phyloP scores from a whole-genome alignment of 2,329 filamentous ascomycete species.

The Colletotrichum scovillei region DNA sequence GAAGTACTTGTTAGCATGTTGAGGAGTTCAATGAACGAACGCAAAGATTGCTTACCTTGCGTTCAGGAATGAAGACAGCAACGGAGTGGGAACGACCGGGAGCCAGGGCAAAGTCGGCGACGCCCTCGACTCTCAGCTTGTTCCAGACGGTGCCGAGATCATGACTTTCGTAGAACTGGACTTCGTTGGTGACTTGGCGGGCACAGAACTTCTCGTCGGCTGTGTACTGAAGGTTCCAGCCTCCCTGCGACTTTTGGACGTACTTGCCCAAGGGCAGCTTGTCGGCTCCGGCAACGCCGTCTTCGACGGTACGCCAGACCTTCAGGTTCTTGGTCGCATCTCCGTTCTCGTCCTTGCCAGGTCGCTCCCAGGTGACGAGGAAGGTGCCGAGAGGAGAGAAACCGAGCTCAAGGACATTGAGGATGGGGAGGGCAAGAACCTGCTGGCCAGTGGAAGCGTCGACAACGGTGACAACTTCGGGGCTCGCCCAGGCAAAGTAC shows the following conservation, averaged over 20 bases:
- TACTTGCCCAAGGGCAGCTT: constrained; percentile 86
- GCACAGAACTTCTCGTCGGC: constrained; percentile 94
- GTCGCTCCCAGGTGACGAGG: constrained; percentile 96
- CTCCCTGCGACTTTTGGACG: constrained; percentile 94
- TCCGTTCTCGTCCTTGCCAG: constrained; percentile 90
- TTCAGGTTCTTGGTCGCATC: constrained; percentile 97
- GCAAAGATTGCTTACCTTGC: constrained; percentile 73
- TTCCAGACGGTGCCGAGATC: constrained; percentile 92
- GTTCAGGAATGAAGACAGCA: constrained; percentile 94
- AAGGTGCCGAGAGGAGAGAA: constrained; percentile 95
- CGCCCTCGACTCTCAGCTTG: constrained; percentile 92
- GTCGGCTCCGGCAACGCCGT: constrained; percentile 68
- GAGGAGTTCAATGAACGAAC: neutral
- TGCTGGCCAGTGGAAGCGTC: constrained; percentile 82
- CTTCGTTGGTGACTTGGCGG: constrained; percentile 93
- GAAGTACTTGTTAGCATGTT: constrained; percentile 19
- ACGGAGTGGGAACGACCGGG: constrained; percentile 92
- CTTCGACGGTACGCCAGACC: constrained; percentile 89
- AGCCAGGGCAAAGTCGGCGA: constrained; percentile 88
- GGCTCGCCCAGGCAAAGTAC: constrained; percentile 95
- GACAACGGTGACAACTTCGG: constrained; percentile 86
- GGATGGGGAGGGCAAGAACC: constrained; percentile 79
- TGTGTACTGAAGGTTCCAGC: constrained; percentile 98
- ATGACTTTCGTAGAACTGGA: constrained; percentile 94
- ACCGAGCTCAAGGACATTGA: constrained; percentile 92